Evolutionary conservation across 31 red algal genomes (phyloP), one percentile per base, ranked within the genome.

Genomic region (Odonthalia washingtoniensis): DNA sequence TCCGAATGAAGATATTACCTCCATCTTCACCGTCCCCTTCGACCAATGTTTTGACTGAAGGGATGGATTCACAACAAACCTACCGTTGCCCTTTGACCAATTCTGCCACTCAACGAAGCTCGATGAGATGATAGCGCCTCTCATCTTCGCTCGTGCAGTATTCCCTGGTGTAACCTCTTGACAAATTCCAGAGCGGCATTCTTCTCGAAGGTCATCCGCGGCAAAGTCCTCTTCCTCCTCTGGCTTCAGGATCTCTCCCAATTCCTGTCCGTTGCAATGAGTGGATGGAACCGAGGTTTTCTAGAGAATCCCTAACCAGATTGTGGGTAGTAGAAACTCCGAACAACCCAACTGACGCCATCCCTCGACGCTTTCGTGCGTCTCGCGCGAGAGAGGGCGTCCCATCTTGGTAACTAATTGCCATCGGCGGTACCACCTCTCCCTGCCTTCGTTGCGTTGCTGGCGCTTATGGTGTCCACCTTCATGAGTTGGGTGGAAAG

Each of bases 51-150:
- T 84, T 4, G 80, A 91, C 60, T 77, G 72, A 3, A 57, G 0
- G 3, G 62, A 70, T 24, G 84, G 52, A 61, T 91, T 83, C 2
- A 91, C 60, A 1, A 91, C 66, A 44, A 84, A 91, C 5, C 80
- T n/a, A 0, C 1, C 76, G 9, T 80, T 80, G 5, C 9, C 44
- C 4, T 80, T 9, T 3, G 30, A 40, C 0, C 0, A 0, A 14
- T 62, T 26, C 0, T 52, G 46, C 76, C 76, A 80, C 76, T 24
- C 76, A 61, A 0, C 62, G 76, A 80, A 80, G 76, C 44, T n/a
- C 40, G 76, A 80, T 21, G 76, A 80, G 46, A 80, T 80, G 46
- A 65, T 61, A 5, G 76, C 4, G 28, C 0, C 76, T 9, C 62
- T 38, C 46, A 33, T 27, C 76, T 65, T 61, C 12, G 76, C 76